A percentile compares a stretch with the other conserved stretches of the same genome.
Evolutionary conservation across 106 monocot species (phyloP).

Genomic region (Platanthera zijinensis): DNA sequence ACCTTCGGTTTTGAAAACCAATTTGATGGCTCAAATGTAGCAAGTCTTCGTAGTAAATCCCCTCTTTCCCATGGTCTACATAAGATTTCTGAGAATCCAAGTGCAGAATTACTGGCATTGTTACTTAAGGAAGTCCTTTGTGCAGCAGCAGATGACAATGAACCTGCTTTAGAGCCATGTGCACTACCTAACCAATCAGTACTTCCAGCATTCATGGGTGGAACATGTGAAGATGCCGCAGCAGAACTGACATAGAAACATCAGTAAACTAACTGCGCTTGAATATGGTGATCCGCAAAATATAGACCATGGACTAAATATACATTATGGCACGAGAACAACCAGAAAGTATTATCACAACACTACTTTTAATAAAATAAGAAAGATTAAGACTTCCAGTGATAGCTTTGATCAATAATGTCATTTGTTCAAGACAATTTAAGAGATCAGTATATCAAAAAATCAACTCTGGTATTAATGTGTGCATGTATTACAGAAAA

Average conservation of each 20-base stretch:
- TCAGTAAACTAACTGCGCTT: not conserved
- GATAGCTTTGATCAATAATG: not conserved
- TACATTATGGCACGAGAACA: not conserved
- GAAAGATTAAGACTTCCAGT: not conserved
- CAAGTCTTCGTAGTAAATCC: constrained; percentile 87
- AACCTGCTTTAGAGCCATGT: constrained; percentile 66
- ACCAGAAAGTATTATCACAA: not conserved
- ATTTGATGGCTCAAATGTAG: constrained; percentile 78
- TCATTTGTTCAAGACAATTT: not conserved
- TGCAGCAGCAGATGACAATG: constrained; percentile 42
- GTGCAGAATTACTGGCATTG: constrained; percentile 51
- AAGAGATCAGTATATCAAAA: not conserved
- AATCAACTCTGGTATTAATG: not conserved
- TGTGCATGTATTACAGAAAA: not conserved
- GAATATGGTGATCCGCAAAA: not conserved
- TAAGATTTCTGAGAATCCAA: constrained; percentile 46
- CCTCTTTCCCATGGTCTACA: constrained; percentile 98
- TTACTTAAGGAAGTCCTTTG: constrained; percentile 57
- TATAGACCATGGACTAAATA: not conserved
- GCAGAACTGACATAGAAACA: constrained; percentile 66
- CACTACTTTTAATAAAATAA: not conserved
- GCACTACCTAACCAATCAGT: constrained; percentile 65
- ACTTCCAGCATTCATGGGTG: constrained; percentile 60
- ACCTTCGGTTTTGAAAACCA: constrained; percentile 91
- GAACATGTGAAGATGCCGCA: constrained; percentile 79